Evolutionary conservation across 805 yeast genomes (phyloP), one percentile per base, ranked within the genome.

Genomic region (Candida nanaspora): DNA sequence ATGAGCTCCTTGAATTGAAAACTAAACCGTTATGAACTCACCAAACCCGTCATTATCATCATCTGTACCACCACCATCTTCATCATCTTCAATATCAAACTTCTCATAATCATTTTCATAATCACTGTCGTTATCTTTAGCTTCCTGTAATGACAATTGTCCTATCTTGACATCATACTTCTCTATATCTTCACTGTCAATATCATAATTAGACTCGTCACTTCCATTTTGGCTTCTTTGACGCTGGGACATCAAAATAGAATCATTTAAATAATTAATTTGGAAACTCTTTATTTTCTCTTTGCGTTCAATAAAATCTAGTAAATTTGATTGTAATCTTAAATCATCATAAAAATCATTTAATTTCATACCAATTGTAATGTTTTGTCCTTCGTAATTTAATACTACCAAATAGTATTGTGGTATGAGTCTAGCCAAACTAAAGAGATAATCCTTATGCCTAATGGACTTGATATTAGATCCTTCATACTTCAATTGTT

Each of bases 351-450:
- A 52, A 33, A 52, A 49, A 33, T 48, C 56, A 34, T 52, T 46
- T 15, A 59, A 15, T 14, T 51, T 46, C 54, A 59, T 49, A 2
- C 59, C 59, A 9, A 59, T 23, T 1, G 55, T 59, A 28, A 56
- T 41, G 18, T 46, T 20, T 30, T 30, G 20, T 8, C 16, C 16
- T 10, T 43, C 18, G 16, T 30, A 16, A 27, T 44, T 41, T 13
- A 57, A 39, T 19, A 55, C 46, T 1, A 51, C 36, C 11, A 55
- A 47, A 40, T 48, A 56, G 35, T 52, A 49, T 21, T 51, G 53
- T 2, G 47, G 49, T 8, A 38, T 21, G 0, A 57, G 33, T 35
- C 46, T 47, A 34, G 53, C 50, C 3, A 57, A 44, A 2, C 56
- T 54, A 39, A 45, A 48, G 25, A 52, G 47, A 13, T 45, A 35